Evolutionary conservation across 1,139 yeast species (phyloP).

Genomic region (Geotrichum reessii): DNA sequence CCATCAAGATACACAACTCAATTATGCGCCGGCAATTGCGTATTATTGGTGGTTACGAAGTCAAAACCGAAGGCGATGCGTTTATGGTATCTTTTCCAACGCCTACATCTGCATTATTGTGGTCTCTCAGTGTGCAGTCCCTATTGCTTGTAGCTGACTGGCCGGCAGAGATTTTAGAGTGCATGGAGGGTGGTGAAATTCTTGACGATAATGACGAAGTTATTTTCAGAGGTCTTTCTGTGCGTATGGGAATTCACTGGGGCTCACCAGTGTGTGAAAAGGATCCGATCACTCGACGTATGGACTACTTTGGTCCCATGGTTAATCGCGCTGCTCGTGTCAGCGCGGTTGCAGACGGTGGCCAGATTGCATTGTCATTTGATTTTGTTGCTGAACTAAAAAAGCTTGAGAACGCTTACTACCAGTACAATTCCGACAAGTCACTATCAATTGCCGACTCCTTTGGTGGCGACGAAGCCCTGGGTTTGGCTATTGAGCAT

Average conservation of each 20-base stretch:
- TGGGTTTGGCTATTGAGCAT: constrained; percentile 59
- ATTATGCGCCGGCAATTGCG: constrained; percentile 92
- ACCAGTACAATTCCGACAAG: constrained; percentile 40
- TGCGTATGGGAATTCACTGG: constrained; percentile 98
- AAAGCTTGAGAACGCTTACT: constrained; percentile 51
- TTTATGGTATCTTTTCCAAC: constrained; percentile 98
- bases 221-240: constrained; percentile 83
- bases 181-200: constrained; percentile 79
- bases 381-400: constrained; percentile 73
- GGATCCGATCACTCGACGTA: constrained; percentile 89
- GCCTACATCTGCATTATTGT: constrained; percentile 79
- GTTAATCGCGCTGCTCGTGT: constrained; percentile 93
- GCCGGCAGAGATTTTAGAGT: constrained; percentile 88
- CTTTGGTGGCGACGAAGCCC: constrained; percentile 53
- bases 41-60: constrained; percentile 95
- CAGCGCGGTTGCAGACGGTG: constrained; percentile 94
- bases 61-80: constrained; percentile 98
- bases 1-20: constrained; percentile 87
- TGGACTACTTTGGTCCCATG: constrained; percentile 99
- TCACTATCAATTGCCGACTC: constrained; percentile 47
- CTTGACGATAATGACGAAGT: constrained; percentile 57
- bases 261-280: constrained; percentile 95
- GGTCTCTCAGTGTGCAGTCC: constrained; percentile 93
- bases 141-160: constrained; percentile 82
- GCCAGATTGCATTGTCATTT: constrained; percentile 83